Evolutionary conservation across 2,329 filamentous ascomycete genomes (phyloP).

Genomic region (Ophiostoma piceae): DNA sequence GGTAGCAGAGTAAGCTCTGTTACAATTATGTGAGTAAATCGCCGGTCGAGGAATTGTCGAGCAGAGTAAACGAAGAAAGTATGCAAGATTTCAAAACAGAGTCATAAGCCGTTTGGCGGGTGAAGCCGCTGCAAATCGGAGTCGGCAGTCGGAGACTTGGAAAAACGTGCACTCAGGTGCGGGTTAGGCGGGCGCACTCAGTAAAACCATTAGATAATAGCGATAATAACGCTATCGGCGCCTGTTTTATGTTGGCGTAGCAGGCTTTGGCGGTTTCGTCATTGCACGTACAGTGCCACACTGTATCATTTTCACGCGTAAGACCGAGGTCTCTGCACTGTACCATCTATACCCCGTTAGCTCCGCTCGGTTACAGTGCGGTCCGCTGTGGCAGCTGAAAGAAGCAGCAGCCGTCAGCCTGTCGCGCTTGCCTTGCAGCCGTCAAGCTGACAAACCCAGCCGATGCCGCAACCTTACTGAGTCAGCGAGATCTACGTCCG

Average conservation of each 20-base stretch:
- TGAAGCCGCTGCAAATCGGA: constrained; percentile 20
- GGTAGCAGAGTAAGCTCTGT: not conserved
- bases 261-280: not conserved
- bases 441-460: not conserved
- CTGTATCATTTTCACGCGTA: not conserved
- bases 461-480: not conserved
- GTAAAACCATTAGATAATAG: constrained; percentile 1
- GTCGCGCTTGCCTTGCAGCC: not conserved
- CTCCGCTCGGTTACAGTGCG: constrained; percentile 1
- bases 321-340: not conserved
- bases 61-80: not conserved
- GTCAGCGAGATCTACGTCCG: not conserved
- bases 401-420: no score
- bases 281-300: constrained; percentile 6
- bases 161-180: constrained; percentile 15
- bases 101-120: constrained; percentile 2
- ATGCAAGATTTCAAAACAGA: not conserved
- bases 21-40: not conserved
- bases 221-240: not conserved
- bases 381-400: not conserved
- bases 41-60: not conserved
- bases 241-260: not conserved
- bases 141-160: constrained; percentile 1
- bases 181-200: constrained; percentile 3
- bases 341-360: not conserved